Percentiles rank a stretch among this genome's conserved stretches.
Evolutionary conservation across 305 asterid genomes (phyloP).

Genomic region (Solanum chacoense): DNA sequence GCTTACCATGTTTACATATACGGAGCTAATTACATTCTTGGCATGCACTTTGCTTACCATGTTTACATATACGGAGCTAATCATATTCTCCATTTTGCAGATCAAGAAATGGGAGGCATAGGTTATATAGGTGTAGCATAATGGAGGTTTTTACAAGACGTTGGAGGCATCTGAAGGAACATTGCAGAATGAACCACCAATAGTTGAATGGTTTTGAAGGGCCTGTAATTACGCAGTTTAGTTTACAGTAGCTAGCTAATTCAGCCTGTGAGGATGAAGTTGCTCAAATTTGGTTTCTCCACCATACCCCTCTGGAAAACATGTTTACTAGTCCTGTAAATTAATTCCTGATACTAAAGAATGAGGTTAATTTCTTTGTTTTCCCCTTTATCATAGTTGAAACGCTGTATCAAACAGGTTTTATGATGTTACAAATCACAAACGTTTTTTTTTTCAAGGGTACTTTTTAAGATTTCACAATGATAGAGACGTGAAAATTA

Average conservation of each 20-base stretch:
- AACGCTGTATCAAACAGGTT: neutral
- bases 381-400: neutral
- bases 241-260: constrained; percentile 1
- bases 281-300: constrained; percentile 1
- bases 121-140: neutral
- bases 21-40: neutral
- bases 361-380: neutral
- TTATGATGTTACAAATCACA: neutral
- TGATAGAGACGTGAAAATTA: neutral
- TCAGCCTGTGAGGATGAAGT: constrained; percentile 1
- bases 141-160: neutral
- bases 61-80: neutral
- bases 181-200: neutral
- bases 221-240: neutral
- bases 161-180: neutral
- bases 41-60: neutral
- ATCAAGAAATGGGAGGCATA: neutral
- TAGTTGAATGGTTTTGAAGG: neutral
- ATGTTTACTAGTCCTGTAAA: neutral
- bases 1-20: neutral
- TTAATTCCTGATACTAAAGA: neutral
- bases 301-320: neutral
- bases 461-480: neutral
- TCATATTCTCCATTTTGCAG: neutral
- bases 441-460: neutral